A percentile compares a stretch with the other conserved stretches of the same genome.
phyloP scores from a whole-genome alignment of 495 filamentous ascomycete species.

The Parathielavia hyrcaniae region DNA sequence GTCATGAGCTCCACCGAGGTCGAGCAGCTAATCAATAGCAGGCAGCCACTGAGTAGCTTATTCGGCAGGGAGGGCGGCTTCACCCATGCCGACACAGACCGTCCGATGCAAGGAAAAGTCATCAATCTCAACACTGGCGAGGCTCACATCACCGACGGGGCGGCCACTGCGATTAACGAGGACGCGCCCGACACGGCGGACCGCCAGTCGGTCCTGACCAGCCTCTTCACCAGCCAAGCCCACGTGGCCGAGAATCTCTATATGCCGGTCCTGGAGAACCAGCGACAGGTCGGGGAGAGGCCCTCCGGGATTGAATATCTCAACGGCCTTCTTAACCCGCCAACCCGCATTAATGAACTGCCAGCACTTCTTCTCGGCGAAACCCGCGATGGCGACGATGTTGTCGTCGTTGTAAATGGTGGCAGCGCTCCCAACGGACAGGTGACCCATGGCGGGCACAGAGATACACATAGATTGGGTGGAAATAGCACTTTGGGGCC shows the following conservation, averaged over 20 bases:
- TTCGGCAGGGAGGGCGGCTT: conserved; percentile 56
- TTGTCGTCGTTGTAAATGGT: conserved; percentile 27
- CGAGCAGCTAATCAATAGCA: conserved; percentile 64
- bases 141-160: conserved; percentile 52
- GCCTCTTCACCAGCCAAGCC: conserved; percentile 32
- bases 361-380: conserved; percentile 36
- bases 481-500: conserved; percentile 5
- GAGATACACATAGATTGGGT: conserved; percentile 1
- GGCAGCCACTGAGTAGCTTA: conserved; percentile 74
- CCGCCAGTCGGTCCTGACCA: conserved; percentile 39
- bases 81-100: conserved; percentile 51
- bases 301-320: conserved; percentile 32
- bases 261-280: conserved; percentile 16
- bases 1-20: conserved; percentile 64
- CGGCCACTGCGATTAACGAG: conserved; percentile 34
- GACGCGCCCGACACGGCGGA: conserved; percentile 38
- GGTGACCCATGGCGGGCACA: conserved; percentile 1
- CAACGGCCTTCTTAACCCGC: conserved; percentile 39
- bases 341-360: conserved; percentile 35
- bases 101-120: conserved; percentile 59
- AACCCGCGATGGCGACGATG: conserved; percentile 26
- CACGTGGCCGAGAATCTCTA: conserved; percentile 33
- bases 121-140: conserved; percentile 51
- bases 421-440: conserved; percentile 7
- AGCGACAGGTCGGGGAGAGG: neutral